Base-by-base conservation (phyloP, 2,329 filamentous ascomycete species). In the Ascochyta pisi region DNA sequence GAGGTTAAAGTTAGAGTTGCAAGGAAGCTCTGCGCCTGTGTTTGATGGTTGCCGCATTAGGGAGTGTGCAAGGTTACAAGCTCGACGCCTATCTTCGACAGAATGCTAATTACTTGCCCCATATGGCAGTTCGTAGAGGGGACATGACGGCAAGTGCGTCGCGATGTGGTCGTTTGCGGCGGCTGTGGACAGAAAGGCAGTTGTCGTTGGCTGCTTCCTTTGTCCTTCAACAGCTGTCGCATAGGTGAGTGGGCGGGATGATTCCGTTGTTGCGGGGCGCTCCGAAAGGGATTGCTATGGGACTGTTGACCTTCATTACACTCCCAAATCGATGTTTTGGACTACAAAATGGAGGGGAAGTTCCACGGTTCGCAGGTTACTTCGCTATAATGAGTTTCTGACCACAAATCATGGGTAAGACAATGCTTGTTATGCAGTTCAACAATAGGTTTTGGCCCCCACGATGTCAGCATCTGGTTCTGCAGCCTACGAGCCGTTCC, bases 41-140 rank as follows among this genome's bases (percentile, higher is more conserved):
- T 37, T 42, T 50, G 39, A 51, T 37, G 40, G 49, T 44, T 45
- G 41, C 49, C 34, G 40, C 41, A 39, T 51, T 39, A 39, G 41
- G 34, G 45, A 41, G 34, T 48, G 44, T 44, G 33, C 19, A 54
- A 42, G 29, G 53, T 56, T 50, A 56, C 53, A 56, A 47, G 46
- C 47, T 40, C 42, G 41, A 26, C 26, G 34, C 51, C 52, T 55
- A 41, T 41, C 35, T 45, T 50, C 52, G 6, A 55, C 52, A 35
- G n/a, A 47, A 34, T 15, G 9, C 33, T n/a, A 10, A 24, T 6
- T 24, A 51, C 16, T 41, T 56, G 31, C 53, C 48, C 22, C 6
- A 29, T 51, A n/a, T 19, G 38, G 53, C 19, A 56, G 22, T 37
- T 50, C 35, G 12, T 2, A 8, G 6, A 15, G 27, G 16, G 10